phyloP scores from a whole-genome alignment of 345 rosid species.

The Gossypium sturtianum region DNA sequence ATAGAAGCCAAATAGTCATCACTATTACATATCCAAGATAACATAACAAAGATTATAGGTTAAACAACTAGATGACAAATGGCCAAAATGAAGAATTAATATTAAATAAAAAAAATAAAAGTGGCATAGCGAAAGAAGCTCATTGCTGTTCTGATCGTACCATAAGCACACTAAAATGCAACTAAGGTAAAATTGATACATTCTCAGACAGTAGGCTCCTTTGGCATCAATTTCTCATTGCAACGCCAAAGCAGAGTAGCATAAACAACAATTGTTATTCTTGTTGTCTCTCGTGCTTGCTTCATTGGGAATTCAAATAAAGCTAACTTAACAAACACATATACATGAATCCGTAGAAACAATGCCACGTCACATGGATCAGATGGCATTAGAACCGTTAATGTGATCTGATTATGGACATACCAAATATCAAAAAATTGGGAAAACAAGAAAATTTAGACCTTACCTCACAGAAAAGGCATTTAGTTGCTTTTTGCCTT shows the following conservation, averaged over 20 bases:
- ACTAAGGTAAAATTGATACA: neutral
- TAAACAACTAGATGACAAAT: neutral
- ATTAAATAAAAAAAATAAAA: neutral
- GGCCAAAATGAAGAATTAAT: neutral
- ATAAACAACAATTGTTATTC: neutral
- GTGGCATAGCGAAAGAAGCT: neutral
- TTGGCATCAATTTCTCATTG: neutral
- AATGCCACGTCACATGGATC: neutral
- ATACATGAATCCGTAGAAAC: neutral
- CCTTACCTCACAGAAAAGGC: constrained; percentile 79
- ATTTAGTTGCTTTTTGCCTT: constrained; percentile 53
- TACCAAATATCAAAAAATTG: neutral
- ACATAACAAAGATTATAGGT: neutral
- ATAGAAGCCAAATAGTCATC: neutral
- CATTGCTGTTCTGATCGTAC: neutral
- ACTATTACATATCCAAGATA: neutral
- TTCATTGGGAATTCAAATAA: neutral
- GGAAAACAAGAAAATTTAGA: neutral
- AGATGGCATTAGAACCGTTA: constrained; percentile 33
- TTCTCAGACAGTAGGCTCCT: neutral
- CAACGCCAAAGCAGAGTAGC: neutral
- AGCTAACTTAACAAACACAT: neutral
- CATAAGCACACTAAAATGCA: neutral
- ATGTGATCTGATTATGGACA: constrained; percentile 25
- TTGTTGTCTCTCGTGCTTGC: neutral